These are phyloP conservation scores for Ilyonectria sp. DNA, from an alignment of 2,329 filamentous ascomycete genomes.

Conservation along the genomic window DNA sequence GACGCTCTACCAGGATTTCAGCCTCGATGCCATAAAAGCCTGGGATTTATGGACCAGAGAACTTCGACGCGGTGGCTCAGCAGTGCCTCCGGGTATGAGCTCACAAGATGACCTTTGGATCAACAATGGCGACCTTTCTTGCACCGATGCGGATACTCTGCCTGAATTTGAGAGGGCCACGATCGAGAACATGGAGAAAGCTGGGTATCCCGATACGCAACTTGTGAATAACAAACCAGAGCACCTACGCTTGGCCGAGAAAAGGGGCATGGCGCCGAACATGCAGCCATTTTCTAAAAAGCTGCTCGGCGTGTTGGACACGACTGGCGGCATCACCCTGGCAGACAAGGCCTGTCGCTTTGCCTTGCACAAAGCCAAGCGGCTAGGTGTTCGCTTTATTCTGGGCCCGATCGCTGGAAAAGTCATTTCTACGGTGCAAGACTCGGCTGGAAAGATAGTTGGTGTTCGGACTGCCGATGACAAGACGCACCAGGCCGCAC, in stretches of 20 bases:
- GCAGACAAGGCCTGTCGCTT: constrained; percentile 23
- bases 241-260: background rate
- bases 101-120: too few relatives aligned
- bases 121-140: too few relatives aligned
- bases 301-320: background rate
- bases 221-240: constrained; percentile 2
- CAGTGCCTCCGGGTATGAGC: too few relatives aligned
- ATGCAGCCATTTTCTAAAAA: constrained; percentile 6
- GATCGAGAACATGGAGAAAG: background rate
- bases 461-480: constrained; percentile 14
- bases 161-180: too few relatives aligned
- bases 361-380: constrained; percentile 18
- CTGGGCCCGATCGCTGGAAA: background rate
- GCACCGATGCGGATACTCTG: too few relatives aligned
- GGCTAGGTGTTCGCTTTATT: background rate
- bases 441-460: background rate
- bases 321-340: background rate
- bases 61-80: too few relatives aligned
- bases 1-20: constrained; percentile 29
- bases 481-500: background rate
- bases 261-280: background rate
- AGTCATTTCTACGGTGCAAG: background rate
- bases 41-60: too few relatives aligned
- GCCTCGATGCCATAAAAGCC: too few relatives aligned
- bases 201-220: background rate